Percentiles rank a stretch among this genome's conserved stretches.
These are phyloP conservation scores for Phlegmacium glaucopus DNA, from an alignment of 768 basidiomycete genomes.

Conservation along the genomic window DNA sequence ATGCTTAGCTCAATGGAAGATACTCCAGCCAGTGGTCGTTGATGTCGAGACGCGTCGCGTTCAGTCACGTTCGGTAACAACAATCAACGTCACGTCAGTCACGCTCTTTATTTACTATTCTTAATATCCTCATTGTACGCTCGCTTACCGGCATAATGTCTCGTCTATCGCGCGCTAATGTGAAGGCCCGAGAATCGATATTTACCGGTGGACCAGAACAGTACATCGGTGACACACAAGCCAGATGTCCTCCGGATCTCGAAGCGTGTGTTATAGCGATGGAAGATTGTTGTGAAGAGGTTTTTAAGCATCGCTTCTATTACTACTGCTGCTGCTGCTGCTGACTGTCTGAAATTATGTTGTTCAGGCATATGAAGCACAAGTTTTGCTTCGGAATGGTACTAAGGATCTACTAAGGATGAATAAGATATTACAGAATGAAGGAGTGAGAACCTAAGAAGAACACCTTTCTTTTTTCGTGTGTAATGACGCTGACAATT, in stretches of 20 bases:
- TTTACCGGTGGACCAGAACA: constrained; percentile 65
- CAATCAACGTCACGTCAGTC: too few relatives aligned
- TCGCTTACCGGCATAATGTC: constrained; percentile 41
- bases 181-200: constrained; percentile 65
- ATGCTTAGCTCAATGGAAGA: too few relatives aligned
- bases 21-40: too few relatives aligned
- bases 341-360: too few relatives aligned
- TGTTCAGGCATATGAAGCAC: constrained; percentile 63
- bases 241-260: constrained; percentile 67
- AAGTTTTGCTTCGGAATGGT: constrained; percentile 64
- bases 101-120: too few relatives aligned
- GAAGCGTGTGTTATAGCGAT: constrained; percentile 74
- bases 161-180: constrained; percentile 45
- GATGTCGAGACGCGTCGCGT: too few relatives aligned
- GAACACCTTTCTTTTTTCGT: neutral
- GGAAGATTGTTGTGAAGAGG: constrained; percentile 83
- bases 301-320: too few relatives aligned
- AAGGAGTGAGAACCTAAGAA: constrained; percentile 55
- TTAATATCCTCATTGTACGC: too few relatives aligned
- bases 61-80: too few relatives aligned
- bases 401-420: constrained; percentile 72
- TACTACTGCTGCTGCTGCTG: too few relatives aligned
- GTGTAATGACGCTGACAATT: neutral
- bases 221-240: constrained; percentile 61
- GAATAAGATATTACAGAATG: constrained; percentile 61